phyloP scores from a whole-genome alignment of 139 green algal species.

The Volvox reticuliferus region DNA sequence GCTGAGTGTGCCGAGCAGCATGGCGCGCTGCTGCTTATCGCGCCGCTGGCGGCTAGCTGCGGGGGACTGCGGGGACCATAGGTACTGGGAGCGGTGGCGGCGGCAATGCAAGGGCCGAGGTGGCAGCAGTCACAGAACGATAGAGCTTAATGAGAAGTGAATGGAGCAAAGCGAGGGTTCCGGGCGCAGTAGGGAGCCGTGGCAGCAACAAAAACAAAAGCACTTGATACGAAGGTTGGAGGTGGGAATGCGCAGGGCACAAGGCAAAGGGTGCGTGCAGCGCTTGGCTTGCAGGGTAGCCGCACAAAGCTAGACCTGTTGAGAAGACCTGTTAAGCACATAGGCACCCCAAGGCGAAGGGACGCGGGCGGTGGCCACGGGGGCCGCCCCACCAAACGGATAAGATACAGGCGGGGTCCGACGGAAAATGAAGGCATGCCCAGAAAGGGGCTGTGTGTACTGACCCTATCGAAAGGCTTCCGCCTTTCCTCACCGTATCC shows the following conservation, averaged over 20 bases:
- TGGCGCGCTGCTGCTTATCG: slow-evolving; percentile 26
- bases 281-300: neutral
- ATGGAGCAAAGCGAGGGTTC: neutral
- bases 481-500: slow-evolving; percentile 39
- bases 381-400: neutral
- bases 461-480: neutral
- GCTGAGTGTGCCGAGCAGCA: slow-evolving; percentile 30
- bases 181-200: neutral
- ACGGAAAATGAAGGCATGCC: neutral
- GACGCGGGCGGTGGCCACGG: neutral
- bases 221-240: neutral
- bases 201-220: neutral
- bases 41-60: neutral
- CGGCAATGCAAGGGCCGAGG: neutral
- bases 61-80: slow-evolving; percentile 1
- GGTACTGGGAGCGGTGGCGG: neutral
- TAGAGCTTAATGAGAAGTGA: too few species aligned
- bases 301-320: too few species aligned
- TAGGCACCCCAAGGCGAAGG: too few species aligned
- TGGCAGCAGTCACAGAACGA: neutral
- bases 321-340: too few species aligned
- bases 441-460: neutral
- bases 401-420: neutral
- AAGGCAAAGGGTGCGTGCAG: neutral
- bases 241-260: neutral